Percentiles rank a stretch among this genome's conserved stretches.
Evolutionary conservation across 306 rosid species (phyloP).

Genomic region (Amphicarpaea edgeworthii): DNA sequence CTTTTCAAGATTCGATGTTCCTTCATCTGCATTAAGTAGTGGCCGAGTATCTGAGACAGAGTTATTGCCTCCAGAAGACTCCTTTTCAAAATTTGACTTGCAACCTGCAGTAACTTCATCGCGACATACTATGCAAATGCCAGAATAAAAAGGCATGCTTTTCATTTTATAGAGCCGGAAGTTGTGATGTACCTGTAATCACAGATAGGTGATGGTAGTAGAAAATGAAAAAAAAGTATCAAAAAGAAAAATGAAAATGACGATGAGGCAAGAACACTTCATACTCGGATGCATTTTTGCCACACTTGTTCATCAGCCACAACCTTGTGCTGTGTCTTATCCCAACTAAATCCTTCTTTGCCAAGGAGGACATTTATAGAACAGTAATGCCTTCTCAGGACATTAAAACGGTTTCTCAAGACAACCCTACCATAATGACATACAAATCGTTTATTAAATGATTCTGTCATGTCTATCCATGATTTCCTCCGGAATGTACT

Average conservation of each 20-base stretch:
- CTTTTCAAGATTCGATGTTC: constrained; percentile 35
- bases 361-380: constrained; percentile 55
- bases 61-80: constrained; percentile 31
- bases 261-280: not conserved
- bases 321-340: constrained; percentile 53
- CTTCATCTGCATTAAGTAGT: constrained; percentile 13
- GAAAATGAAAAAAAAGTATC: constrained; percentile 26
- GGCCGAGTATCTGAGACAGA: constrained; percentile 26
- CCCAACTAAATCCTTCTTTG: constrained; percentile 64
- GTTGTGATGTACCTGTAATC: constrained; percentile 60
- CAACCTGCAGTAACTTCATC: constrained; percentile 48
- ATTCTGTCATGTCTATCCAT: constrained; percentile 59
- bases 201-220: constrained; percentile 20
- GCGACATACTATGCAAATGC: constrained; percentile 56
- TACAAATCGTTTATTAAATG: constrained; percentile 55
- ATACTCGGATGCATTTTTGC: constrained; percentile 60
- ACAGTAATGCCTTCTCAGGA: constrained; percentile 59
- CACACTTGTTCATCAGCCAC: constrained; percentile 61
- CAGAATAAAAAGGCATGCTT: constrained; percentile 60
- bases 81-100: constrained; percentile 47
- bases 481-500: constrained; percentile 58
- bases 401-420: constrained; percentile 59
- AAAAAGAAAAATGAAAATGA: not conserved
- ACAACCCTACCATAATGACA: constrained; percentile 54
- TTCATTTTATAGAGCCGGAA: constrained; percentile 52